Evolutionary conservation across 768 basidiomycete species (phyloP).

Genomic region (Sistotremastrum niveocremeum): DNA sequence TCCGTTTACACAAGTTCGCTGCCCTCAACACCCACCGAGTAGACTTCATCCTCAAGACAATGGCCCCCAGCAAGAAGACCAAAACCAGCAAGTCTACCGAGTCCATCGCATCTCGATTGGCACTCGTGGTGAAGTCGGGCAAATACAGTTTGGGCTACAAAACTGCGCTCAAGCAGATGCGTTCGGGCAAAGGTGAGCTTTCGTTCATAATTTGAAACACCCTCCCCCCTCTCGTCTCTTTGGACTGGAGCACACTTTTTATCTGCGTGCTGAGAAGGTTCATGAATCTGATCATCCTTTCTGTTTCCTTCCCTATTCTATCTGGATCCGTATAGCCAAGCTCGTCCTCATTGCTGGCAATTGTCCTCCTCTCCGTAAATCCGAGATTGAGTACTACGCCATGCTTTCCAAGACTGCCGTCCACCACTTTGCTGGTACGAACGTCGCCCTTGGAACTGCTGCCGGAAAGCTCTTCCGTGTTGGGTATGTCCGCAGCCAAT

Average conservation of each 20-base stretch:
- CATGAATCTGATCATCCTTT: slow-evolving; percentile 53
- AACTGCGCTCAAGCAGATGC: slow-evolving; percentile 96
- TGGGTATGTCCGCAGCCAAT: slow-evolving; percentile 39
- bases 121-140: slow-evolving; percentile 97
- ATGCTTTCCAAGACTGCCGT: slow-evolving; percentile 99
- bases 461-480: slow-evolving; percentile 99
- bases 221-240: slow-evolving; percentile 22
- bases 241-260: slow-evolving; percentile 75
- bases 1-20: too few relatives aligned
- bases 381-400: slow-evolving; percentile 99
- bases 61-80: slow-evolving; percentile 94
- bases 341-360: slow-evolving; percentile 98
- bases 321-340: slow-evolving; percentile 51
- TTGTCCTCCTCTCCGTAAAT: slow-evolving; percentile 97
- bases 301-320: slow-evolving; percentile 8
- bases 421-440: slow-evolving; percentile 95
- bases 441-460: slow-evolving; percentile 96
- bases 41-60: slow-evolving; percentile 21
- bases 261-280: slow-evolving; percentile 87
- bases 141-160: slow-evolving; percentile 98
- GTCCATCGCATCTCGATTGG: slow-evolving; percentile 83
- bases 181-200: slow-evolving; percentile 86
- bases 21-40: neutral
- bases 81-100: slow-evolving; percentile 89
- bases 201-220: slow-evolving; percentile 1